A percentile compares a stretch with the other conserved stretches of the same genome.
These are phyloP conservation scores for Chlamydomonas sp. DNA, from an alignment of 139 green algal genomes.

Conservation along the genomic window DNA sequence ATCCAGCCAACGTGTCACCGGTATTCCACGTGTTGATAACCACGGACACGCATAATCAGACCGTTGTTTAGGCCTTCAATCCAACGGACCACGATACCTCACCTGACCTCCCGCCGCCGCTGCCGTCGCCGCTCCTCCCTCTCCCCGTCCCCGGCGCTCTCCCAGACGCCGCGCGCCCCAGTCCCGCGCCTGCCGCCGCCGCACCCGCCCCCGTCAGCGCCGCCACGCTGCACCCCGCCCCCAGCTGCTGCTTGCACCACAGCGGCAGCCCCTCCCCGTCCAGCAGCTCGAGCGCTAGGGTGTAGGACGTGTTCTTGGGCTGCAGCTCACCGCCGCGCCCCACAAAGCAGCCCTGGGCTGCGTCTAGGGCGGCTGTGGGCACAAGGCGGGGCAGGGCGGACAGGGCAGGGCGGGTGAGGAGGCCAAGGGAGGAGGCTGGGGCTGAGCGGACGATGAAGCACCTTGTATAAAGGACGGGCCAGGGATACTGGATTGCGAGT, in stretches of 20 bases:
- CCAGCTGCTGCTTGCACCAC: slow-evolving; percentile 39
- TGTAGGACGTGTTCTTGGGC: slow-evolving; percentile 40
- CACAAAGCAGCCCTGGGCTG: slow-evolving; percentile 16
- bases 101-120: too few relatives aligned
- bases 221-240: slow-evolving; percentile 13
- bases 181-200: too few relatives aligned
- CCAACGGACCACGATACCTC: too few relatives aligned
- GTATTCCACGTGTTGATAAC: neutral
- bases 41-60: too few relatives aligned
- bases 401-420: neutral
- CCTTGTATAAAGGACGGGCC: neutral
- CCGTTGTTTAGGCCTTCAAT: too few relatives aligned
- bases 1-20: too few relatives aligned
- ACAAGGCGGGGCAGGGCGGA: neutral
- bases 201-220: neutral
- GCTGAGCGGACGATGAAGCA: neutral
- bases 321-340: slow-evolving; percentile 38
- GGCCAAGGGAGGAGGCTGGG: neutral
- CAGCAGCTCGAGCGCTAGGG: slow-evolving; percentile 51
- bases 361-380: slow-evolving; percentile 31
- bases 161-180: too few relatives aligned
- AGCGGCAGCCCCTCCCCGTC: slow-evolving; percentile 40
- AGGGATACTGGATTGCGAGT: too few relatives aligned
- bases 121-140: too few relatives aligned
- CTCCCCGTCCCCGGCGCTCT: too few relatives aligned